Evolutionary conservation across 257 asterid genomes (phyloP), one percentile per base, ranked within the genome.

Genomic region (Osmanthus fragrans): DNA sequence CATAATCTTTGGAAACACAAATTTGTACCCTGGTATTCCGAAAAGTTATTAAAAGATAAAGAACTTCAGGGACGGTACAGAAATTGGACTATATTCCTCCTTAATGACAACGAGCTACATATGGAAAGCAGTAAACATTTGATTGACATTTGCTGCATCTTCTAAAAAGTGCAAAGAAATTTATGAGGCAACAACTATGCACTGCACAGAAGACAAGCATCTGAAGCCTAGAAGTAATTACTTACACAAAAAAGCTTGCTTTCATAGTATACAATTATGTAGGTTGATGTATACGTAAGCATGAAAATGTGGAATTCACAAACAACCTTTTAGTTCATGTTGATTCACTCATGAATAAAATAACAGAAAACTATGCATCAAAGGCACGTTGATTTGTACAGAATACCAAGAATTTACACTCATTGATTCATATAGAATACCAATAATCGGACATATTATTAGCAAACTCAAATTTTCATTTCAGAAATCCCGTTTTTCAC

Each of bases 201-300:
- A 21, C 66, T 27, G 34, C 34, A 25, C 19, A 63, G 19, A 23
- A 63, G 69, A 63, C 0, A 19, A 63, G 33, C 33, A 7, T 63
- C 18, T 63, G 34, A 63, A 63, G 69, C 69, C 69, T 63, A 63
- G 21, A 63, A 63, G 19, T 21, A 63, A 63, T 63, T 63, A 63
- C 69, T 23, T 25, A 4, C 0, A 4, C 19, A 10, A 27, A 63
- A 63, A 63, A 9, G 16, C 33, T 63, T 25, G 8, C 69, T 25
- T 9, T 10, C 27, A 63, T 23, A 10, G 19, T 9, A 25, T 23
- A 27, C 15, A 9, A 40, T 42, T 11, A 42, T 42, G 56, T 47
- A 15, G 56, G n/a, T 5, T 47, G 15, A 16, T 16, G 15, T 4
- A 16, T 15, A 4, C 7, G 6, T n/a, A 47, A 47, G 56, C 56